A percentile compares a stretch with the other conserved stretches of the same genome.
Conservation (phyloP, 1,139 yeast genomes). For the Kazachstania sp. region DNA sequence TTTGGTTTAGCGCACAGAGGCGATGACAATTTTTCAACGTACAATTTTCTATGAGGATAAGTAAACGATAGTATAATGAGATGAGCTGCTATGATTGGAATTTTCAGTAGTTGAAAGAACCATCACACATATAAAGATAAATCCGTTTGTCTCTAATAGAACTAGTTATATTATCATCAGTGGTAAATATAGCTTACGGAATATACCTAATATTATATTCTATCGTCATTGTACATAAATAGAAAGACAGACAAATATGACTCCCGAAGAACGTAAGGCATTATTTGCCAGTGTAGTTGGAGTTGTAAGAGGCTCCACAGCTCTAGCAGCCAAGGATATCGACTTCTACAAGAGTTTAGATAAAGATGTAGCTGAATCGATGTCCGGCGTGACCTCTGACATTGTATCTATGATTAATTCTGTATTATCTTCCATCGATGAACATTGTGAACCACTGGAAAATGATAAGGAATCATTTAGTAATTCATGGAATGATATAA, state of each 20-base stretch:
- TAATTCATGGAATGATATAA: slow-evolving; percentile 54
- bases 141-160: too few species aligned
- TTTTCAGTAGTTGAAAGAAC: too few species aligned
- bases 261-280: slow-evolving; percentile 9
- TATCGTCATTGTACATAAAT: too few species aligned
- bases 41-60: too few species aligned
- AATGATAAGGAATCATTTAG: slow-evolving; percentile 38
- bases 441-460: slow-evolving; percentile 28
- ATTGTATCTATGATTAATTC: slow-evolving; percentile 48
- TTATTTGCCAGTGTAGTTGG: slow-evolving; percentile 38
- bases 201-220: too few species aligned
- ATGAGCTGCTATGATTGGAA: too few species aligned
- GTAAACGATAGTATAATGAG: too few species aligned
- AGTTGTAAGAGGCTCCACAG: slow-evolving; percentile 61
- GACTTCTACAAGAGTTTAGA: slow-evolving; percentile 69
- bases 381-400: slow-evolving; percentile 38
- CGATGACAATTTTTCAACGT: too few species aligned
- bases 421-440: slow-evolving; percentile 41
- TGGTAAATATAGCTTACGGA: too few species aligned
- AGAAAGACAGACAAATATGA: slow-evolving; percentile 1
- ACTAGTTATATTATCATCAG: too few species aligned
- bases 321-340: slow-evolving; percentile 73
- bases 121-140: too few species aligned
- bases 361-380: slow-evolving; percentile 36
- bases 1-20: too few species aligned